Percentiles rank a stretch among this genome's conserved stretches.
Evolutionary conservation across 2,329 filamentous ascomycete species (phyloP).

Genomic region (Aspergillus texensis): DNA sequence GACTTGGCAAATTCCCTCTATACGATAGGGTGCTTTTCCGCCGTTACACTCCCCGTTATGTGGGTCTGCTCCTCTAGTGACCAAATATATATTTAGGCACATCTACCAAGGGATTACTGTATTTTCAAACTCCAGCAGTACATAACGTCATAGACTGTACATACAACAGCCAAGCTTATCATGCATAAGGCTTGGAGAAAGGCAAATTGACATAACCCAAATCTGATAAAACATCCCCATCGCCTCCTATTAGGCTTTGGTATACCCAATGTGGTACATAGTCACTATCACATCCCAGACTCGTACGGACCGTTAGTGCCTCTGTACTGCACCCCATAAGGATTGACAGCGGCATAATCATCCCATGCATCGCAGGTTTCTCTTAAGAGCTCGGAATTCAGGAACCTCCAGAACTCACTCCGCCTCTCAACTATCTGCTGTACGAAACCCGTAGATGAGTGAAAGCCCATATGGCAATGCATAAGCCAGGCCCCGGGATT

Average conservation of each 20-base stretch:
- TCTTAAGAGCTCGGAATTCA: background rate
- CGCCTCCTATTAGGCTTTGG: too few species aligned
- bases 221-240: too few species aligned
- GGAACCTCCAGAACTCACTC: background rate
- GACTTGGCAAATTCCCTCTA: background rate
- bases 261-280: too few species aligned
- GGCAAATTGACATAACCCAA: too few species aligned
- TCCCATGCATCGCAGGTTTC: background rate
- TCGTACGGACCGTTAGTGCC: background rate
- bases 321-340: background rate
- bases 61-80: background rate
- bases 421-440: conserved; percentile 8
- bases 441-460: background rate
- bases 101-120: too few species aligned
- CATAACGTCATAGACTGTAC: too few species aligned
- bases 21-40: too few species aligned
- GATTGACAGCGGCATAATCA: background rate
- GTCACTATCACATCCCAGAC: background rate
- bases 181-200: too few species aligned
- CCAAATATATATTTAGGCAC: background rate
- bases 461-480: conserved; percentile 12
- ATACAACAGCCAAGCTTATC: too few species aligned
- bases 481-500: conserved; percentile 12
- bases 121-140: too few species aligned
- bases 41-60: too few species aligned